These are phyloP conservation scores for Scenedesmus sp. DNA, from an alignment of 163 green algal genomes.

Conservation along the genomic window DNA sequence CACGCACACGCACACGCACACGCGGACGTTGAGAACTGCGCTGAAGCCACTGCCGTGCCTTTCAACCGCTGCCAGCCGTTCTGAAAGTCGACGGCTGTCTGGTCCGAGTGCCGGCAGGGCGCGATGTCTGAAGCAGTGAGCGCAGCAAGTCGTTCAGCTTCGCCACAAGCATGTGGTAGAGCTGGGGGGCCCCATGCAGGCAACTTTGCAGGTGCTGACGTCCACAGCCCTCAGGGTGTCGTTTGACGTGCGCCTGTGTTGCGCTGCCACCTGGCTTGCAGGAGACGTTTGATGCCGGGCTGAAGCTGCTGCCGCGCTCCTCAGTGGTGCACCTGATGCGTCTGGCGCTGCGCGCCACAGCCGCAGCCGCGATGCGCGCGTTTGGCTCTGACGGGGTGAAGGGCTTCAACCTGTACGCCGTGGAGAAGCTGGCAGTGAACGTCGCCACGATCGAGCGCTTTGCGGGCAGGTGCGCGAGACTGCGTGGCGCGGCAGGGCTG, in stretches of 20 bases:
- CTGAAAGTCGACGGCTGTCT: no score
- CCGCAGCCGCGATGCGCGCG: conserved; percentile 42
- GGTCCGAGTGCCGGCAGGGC: no score
- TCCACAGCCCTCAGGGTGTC: no score
- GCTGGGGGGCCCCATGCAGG: no score
- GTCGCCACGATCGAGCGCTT: conserved; percentile 58
- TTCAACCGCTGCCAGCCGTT: neutral
- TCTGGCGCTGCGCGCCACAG: conserved; percentile 53
- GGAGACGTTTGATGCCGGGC: conserved; percentile 65
- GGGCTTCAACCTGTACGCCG: conserved; percentile 56
- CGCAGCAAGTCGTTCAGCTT: neutral
- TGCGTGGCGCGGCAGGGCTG: no score
- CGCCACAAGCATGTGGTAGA: no score
- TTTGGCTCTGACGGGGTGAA: conserved; percentile 55
- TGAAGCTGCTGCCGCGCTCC: conserved; percentile 55
- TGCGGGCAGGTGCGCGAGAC: conserved; percentile 13
- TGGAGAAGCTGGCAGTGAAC: conserved; percentile 60
- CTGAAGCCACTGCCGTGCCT: neutral
- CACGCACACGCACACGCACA: no score
- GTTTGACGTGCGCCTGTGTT: no score
- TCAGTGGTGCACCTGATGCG: conserved; percentile 61
- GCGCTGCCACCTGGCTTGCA: conserved; percentile 4
- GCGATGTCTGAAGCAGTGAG: neutral
- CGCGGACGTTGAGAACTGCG: neutral
- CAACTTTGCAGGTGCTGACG: no score